Conservation (phyloP, 1,284 basidiomycete species). For the Marasmius sp. region DNA sequence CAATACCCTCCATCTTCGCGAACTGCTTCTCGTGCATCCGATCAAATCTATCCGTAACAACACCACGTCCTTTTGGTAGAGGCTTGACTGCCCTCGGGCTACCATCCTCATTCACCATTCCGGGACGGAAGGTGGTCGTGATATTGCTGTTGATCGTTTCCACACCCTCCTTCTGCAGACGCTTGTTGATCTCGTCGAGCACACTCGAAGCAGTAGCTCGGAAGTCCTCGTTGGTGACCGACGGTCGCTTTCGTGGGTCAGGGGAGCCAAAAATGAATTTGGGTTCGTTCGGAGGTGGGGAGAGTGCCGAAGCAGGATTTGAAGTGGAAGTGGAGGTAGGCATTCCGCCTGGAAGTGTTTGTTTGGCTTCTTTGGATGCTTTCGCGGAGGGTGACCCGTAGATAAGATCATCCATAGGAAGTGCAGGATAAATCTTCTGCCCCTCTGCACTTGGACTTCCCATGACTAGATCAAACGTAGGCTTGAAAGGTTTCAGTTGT, state of each 20-base stretch:
- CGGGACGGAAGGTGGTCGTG: slow-evolving; percentile 33
- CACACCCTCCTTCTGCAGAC: slow-evolving; percentile 52
- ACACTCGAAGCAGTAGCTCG: slow-evolving; percentile 60
- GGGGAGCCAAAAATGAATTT: slow-evolving; percentile 78
- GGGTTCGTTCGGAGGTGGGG: slow-evolving; percentile 32
- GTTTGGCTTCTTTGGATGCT: slow-evolving; percentile 12
- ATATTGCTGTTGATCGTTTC: slow-evolving; percentile 42
- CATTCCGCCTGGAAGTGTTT: slow-evolving; percentile 34
- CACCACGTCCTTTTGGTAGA: slow-evolving; percentile 26
- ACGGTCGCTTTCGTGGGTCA: slow-evolving; percentile 47
- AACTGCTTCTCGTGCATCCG: slow-evolving; percentile 64
- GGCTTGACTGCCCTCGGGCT: slow-evolving; percentile 29
- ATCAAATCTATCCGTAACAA: slow-evolving; percentile 51
- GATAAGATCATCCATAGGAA: slow-evolving; percentile 45
- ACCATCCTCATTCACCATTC: slow-evolving; percentile 15
- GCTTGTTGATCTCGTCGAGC: slow-evolving; percentile 76
- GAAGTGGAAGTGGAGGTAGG: slow-evolving; percentile 4
- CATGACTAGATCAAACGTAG: slow-evolving; percentile 64
- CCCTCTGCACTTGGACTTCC: slow-evolving; percentile 45
- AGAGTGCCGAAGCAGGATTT: slow-evolving; percentile 4
- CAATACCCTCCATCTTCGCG: slow-evolving; percentile 75
- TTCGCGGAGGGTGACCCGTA: slow-evolving; percentile 13
- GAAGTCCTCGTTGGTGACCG: slow-evolving; percentile 60
- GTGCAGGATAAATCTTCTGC: slow-evolving; percentile 47
- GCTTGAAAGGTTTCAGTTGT: slow-evolving; percentile 58